These are phyloP conservation scores for Podaxis rugospora DNA, from an alignment of 768 basidiomycete species.

Conservation along the genomic window DNA sequence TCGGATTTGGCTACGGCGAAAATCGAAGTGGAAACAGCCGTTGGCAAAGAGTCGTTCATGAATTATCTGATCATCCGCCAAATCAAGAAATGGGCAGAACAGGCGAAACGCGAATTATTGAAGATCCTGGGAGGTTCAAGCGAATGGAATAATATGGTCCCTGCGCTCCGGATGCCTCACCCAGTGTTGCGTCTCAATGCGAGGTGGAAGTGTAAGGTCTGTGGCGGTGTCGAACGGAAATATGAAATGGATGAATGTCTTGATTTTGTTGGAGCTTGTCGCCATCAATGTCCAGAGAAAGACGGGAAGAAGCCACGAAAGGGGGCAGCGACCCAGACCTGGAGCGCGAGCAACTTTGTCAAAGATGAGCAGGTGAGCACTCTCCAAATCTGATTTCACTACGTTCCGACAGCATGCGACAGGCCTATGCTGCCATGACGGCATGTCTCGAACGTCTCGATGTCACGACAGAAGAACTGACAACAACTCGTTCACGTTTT, in stretches of 20 bases:
- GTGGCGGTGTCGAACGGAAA: constrained; percentile 30
- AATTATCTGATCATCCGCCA: constrained; percentile 26
- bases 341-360: constrained; percentile 50
- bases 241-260: constrained; percentile 41
- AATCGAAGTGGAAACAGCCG: constrained; percentile 10
- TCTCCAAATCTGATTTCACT: neutral
- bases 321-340: constrained; percentile 26
- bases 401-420: neutral
- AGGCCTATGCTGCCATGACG: constrained; percentile 47
- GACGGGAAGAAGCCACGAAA: constrained; percentile 19
- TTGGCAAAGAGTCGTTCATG: constrained; percentile 17
- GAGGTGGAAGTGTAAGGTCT: constrained; percentile 53
- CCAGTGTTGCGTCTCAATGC: constrained; percentile 58
- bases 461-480: constrained; percentile 25
- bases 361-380: constrained; percentile 51
- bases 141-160: constrained; percentile 48
- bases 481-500: constrained; percentile 15
- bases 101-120: constrained; percentile 40
- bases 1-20: constrained; percentile 13
- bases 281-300: constrained; percentile 48
- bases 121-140: constrained; percentile 40
- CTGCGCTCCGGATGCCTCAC: constrained; percentile 32
- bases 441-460: constrained; percentile 29
- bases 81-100: constrained; percentile 43
- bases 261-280: constrained; percentile 55